phyloP scores from a whole-genome alignment of 2,329 filamentous ascomycete species.

The Epichloe aotearoae region DNA sequence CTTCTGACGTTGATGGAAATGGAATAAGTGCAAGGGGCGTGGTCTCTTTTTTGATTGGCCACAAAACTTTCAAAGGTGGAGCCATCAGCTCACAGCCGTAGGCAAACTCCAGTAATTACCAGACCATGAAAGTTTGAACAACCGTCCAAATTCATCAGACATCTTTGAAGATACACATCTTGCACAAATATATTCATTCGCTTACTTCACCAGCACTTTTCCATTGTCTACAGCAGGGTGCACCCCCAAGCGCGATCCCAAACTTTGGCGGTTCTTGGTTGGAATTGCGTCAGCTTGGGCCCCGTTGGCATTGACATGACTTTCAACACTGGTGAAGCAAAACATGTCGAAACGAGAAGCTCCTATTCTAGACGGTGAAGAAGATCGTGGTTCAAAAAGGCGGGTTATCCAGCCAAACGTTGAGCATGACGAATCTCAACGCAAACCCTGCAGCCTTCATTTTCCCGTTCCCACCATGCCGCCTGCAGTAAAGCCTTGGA shows the following conservation, averaged over 20 bases:
- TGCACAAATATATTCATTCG: too few species aligned
- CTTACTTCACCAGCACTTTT: too few species aligned
- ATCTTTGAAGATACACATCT: too few species aligned
- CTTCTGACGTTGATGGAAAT: too few species aligned
- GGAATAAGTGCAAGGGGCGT: neutral
- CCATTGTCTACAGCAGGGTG: neutral
- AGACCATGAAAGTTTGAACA: neutral
- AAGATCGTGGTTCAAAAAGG: slow-evolving; percentile 6
- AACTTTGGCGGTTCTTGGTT: neutral
- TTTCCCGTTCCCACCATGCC: slow-evolving; percentile 7
- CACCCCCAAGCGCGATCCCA: neutral
- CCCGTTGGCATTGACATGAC: neutral
- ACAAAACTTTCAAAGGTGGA: neutral
- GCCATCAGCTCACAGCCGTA: neutral
- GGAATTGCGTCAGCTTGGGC: neutral
- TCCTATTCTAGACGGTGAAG: neutral
- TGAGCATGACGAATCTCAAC: neutral
- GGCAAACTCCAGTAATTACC: neutral
- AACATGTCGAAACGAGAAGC: slow-evolving; percentile 4
- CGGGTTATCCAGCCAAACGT: neutral
- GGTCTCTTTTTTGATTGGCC: slow-evolving; percentile 6
- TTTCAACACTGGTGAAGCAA: neutral
- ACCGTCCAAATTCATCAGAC: too few species aligned
- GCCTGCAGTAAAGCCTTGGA: slow-evolving; percentile 31
- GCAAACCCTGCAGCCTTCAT: neutral